Conservation (phyloP, 192 early-diverging fungal species). For the Coemansia furcata region DNA sequence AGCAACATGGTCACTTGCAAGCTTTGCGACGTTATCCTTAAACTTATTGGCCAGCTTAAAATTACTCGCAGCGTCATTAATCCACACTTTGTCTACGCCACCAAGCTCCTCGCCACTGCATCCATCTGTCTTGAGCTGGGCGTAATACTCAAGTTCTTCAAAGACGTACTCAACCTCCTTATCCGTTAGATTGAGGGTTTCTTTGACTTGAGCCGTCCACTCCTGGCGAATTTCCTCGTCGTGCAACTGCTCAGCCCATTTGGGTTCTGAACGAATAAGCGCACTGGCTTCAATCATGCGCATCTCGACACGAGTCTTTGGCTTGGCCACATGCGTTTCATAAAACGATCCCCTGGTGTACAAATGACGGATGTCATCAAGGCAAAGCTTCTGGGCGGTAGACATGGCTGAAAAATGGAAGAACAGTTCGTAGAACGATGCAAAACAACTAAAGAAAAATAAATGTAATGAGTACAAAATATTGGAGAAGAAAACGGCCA, state of each 20-base stretch:
- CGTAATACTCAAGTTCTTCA: not conserved
- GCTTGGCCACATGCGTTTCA: not conserved
- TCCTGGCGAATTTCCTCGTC: not conserved
- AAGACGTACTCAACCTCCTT: not conserved
- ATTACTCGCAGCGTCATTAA: not conserved
- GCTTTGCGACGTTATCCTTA: not conserved
- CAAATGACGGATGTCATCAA: not conserved
- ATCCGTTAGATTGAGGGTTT: not conserved
- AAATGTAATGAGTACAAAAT: not conserved
- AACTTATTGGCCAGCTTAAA: not conserved
- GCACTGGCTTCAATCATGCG: not conserved
- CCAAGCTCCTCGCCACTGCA: not conserved
- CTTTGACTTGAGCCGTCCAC: not conserved
- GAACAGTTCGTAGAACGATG: not conserved
- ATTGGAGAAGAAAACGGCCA: not conserved
- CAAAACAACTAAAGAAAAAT: not conserved
- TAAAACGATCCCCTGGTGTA: not conserved
- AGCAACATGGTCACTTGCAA: not conserved
- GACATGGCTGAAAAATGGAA: not conserved
- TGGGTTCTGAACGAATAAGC: not conserved
- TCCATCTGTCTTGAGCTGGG: not conserved
- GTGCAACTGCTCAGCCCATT: not conserved
- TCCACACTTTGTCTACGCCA: constrained; percentile 9
- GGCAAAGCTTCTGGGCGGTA: not conserved
- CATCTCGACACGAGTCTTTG: not conserved